A percentile compares a stretch with the other conserved stretches of the same genome.
phyloP scores from a whole-genome alignment of 148 eudicot genomes.

The Chenopodium album region DNA sequence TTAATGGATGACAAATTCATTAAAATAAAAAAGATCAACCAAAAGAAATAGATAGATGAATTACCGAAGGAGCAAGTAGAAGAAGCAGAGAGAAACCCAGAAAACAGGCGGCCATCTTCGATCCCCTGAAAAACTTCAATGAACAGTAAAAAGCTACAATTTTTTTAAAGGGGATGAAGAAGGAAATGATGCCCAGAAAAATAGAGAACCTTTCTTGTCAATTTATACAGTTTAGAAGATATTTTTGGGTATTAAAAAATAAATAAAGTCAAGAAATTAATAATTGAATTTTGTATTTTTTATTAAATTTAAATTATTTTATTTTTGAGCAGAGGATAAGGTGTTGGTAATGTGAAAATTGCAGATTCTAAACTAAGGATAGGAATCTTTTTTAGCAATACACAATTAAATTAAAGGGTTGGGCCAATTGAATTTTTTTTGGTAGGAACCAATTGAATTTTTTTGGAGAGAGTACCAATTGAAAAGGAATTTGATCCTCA shows the following conservation, averaged over 20 bases:
- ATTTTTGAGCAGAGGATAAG: conserved; percentile 39
- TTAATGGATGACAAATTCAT: background rate
- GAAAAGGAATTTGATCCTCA: background rate
- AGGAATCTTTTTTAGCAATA: background rate
- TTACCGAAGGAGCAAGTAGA: conserved; percentile 26
- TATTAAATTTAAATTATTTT: background rate
- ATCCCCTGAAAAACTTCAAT: conserved; percentile 1
- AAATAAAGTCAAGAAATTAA: background rate
- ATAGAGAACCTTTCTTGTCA: background rate
- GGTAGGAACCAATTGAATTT: background rate
- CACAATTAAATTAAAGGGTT: background rate
- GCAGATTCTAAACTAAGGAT: background rate
- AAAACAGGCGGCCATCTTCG: conserved; percentile 22
- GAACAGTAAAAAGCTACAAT: background rate
- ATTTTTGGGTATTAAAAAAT: background rate
- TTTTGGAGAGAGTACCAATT: background rate
- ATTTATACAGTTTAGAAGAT: conserved; percentile 11
- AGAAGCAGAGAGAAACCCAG: conserved; percentile 26
- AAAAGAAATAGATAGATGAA: conserved; percentile 5
- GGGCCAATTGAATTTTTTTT: background rate
- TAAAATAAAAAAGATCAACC: background rate
- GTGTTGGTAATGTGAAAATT: conserved; percentile 7
- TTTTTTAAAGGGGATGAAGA: conserved; percentile 5
- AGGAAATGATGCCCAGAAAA: background rate
- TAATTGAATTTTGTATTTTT: too few relatives aligned